Percentiles rank a stretch among this genome's conserved stretches.
Evolutionary conservation across 805 yeast species (phyloP).

Genomic region (Schwanniomyces vanrijiae): DNA sequence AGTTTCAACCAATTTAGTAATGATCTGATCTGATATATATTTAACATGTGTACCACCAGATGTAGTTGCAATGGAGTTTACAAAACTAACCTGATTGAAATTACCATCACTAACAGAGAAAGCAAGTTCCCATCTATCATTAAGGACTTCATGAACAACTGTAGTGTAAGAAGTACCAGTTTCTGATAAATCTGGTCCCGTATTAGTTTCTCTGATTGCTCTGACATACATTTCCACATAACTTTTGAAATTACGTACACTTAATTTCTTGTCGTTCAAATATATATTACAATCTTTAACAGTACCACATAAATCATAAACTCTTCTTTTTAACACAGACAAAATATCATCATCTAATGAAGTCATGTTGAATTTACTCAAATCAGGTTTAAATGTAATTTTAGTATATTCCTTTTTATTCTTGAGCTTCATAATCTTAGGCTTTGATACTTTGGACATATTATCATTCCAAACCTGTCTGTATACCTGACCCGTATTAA

Average conservation of each 20-base stretch:
- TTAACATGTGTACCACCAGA: conserved; percentile 96
- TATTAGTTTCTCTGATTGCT: conserved; percentile 59
- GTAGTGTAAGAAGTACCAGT: conserved; percentile 36
- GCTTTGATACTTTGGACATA: conserved; percentile 76
- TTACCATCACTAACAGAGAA: conserved; percentile 89
- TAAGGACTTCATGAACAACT: conserved; percentile 75
- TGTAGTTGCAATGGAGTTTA: conserved; percentile 96
- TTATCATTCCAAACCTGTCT: conserved; percentile 84
- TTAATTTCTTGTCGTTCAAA: conserved; percentile 71
- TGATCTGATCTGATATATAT: conserved; percentile 79
- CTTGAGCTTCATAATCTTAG: conserved; percentile 62
- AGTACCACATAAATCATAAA: conserved; percentile 92
- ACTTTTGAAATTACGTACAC: conserved; percentile 72
- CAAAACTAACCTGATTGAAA: conserved; percentile 94
- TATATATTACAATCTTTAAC: conserved; percentile 78
- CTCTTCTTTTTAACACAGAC: conserved; percentile 88
- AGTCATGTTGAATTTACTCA: conserved; percentile 82
- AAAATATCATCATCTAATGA: conserved; percentile 76
- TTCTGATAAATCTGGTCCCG: conserved; percentile 32
- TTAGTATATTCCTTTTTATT: conserved; percentile 77
- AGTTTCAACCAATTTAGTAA: conserved; percentile 69
- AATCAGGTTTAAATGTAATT: conserved; percentile 85
- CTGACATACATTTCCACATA: conserved; percentile 88
- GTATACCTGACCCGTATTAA: conserved; percentile 58
- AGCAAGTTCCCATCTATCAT: conserved; percentile 94